phyloP scores from a whole-genome alignment of 2,329 filamentous ascomycete species.

The Hypoxylon sp. region DNA sequence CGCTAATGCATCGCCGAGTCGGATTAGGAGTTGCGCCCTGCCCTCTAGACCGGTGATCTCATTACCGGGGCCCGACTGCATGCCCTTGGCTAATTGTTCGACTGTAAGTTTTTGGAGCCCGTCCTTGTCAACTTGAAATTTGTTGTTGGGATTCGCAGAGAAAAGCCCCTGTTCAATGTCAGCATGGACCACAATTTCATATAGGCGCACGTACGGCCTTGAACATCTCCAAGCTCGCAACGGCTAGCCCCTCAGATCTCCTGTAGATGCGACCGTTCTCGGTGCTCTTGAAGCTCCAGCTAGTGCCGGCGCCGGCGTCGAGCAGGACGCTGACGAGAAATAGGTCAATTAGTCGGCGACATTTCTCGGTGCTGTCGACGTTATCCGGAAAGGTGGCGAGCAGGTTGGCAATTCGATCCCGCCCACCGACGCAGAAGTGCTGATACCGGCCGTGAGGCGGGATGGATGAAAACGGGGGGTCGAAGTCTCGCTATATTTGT shows the following conservation, averaged over 20 bases:
- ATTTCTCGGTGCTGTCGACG: slow-evolving; percentile 56
- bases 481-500: slow-evolving; percentile 51
- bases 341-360: slow-evolving; percentile 68
- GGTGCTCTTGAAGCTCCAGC: slow-evolving; percentile 93
- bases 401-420: slow-evolving; percentile 59
- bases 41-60: slow-evolving; percentile 88
- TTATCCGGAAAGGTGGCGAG: slow-evolving; percentile 52
- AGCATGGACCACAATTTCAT: slow-evolving; percentile 7
- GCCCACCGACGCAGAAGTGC: slow-evolving; percentile 70
- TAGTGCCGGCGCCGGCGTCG: slow-evolving; percentile 88
- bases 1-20: slow-evolving; percentile 79
- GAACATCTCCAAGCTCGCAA: slow-evolving; percentile 88
- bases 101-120: slow-evolving; percentile 81
- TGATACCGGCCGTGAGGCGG: slow-evolving; percentile 72
- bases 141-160: slow-evolving; percentile 83
- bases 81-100: slow-evolving; percentile 79
- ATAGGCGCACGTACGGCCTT: slow-evolving; percentile 65
- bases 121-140: slow-evolving; percentile 88
- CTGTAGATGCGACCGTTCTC: slow-evolving; percentile 87
- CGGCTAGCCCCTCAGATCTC: slow-evolving; percentile 74
- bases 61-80: slow-evolving; percentile 87
- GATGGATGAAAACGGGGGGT: slow-evolving; percentile 58
- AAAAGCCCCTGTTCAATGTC: slow-evolving; percentile 75
- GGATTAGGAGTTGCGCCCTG: slow-evolving; percentile 81
- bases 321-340: slow-evolving; percentile 83